Evolutionary conservation across 2,329 filamentous ascomycete species (phyloP).

Genomic region (Sclerotinia spermophila): DNA sequence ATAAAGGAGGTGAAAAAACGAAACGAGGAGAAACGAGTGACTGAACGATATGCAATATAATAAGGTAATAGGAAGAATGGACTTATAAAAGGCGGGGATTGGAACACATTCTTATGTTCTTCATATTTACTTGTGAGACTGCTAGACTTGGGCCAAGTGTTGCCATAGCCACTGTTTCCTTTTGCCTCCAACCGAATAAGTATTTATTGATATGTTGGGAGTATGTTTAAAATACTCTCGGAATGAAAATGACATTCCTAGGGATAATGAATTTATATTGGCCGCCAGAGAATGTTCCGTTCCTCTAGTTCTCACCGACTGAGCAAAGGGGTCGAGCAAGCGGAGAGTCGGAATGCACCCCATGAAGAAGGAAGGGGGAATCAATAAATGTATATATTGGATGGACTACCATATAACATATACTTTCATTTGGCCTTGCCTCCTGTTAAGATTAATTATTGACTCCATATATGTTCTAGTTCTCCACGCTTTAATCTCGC

Average conservation of each 20-base stretch:
- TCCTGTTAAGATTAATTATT: background rate
- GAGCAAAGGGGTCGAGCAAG: background rate
- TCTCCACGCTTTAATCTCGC: background rate
- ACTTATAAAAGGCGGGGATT: background rate
- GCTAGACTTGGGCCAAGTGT: background rate
- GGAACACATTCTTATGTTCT: slow-evolving; percentile 2
- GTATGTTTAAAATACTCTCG: background rate
- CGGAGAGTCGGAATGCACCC: background rate
- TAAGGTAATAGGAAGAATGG: slow-evolving; percentile 1
- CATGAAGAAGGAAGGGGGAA: background rate
- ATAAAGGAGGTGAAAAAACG: background rate
- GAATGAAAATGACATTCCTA: slow-evolving; percentile 4
- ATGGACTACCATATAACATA: background rate
- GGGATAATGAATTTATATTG: background rate
- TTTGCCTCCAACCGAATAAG: background rate
- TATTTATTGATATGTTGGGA: background rate
- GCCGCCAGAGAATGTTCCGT: background rate
- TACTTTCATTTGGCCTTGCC: background rate
- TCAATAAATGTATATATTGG: background rate
- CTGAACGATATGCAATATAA: background rate
- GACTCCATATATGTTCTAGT: background rate
- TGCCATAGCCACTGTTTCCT: background rate
- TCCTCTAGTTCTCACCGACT: background rate
- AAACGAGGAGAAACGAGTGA: slow-evolving; percentile 6
- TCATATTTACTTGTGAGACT: background rate